Base-by-base conservation (phyloP, 306 rosid genomes). In the Trifolium fragiferum region DNA sequence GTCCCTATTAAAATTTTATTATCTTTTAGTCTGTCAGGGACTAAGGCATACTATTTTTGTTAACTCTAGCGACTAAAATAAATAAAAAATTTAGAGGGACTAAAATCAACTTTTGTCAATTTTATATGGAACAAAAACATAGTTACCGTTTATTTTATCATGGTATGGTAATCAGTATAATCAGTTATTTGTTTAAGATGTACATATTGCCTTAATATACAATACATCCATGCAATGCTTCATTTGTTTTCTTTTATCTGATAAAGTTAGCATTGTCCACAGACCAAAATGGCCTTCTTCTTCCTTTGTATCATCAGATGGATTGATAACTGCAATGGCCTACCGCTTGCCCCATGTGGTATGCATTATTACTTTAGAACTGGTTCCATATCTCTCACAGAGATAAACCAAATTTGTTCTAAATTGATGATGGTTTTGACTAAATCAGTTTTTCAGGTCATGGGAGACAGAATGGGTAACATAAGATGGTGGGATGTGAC, bases 211-310 rank as follows among this genome's bases (percentile, higher is more conserved):
- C 32, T 37, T 65, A 38, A 40, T 58, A 68, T 65, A 57, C 50
- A 37, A 27, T 37, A 11, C 73, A 41, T 66, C 65, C 49, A n/a
- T 40, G 76, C 49, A 43, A 15, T 78, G 41, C 58, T 69, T 19
- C 32, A 59, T 61, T 54, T 58, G 37, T 60, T 57, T 54, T 72
- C 64, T 33, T 70, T 75, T 79, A 74, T 86, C 88, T 86, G 68
- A 85, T 75, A 38, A 58, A 63, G 68, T 66, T 80, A 49, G 55
- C 19, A 63, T 47, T 78, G 70, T 80, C 74, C 82, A 46, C 87
- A 94, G 99, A 87, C 99, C 99, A 27, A 94, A 92, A 77, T 94
- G 99, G 99, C 99, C 99, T 76, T 85, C 97, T 70, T 83, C 97
- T 74, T 88, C 99, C 51, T 92, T 92, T 82, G 90, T 89, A 54